Evolutionary conservation across 2,329 filamentous ascomycete species (phyloP), one percentile per base, ranked within the genome.

Genomic region (Phaeosphaeriaceae sp.): DNA sequence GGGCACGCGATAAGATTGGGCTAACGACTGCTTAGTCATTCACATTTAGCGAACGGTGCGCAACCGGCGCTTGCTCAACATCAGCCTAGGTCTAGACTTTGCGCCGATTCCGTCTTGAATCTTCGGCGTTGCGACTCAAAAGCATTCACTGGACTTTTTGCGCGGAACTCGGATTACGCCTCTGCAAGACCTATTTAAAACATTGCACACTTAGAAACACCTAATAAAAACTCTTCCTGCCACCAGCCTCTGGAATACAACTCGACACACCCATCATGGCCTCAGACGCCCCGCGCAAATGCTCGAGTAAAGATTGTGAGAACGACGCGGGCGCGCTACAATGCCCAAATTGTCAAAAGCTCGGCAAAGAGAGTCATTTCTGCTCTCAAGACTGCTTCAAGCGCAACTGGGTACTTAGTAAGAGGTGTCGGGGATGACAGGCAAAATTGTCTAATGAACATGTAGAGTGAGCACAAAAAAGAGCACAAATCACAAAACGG

Each of bases 301-400:
- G 94, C 72, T 80, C 87, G 46, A 90, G 94, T 40, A 81, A 81
- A 50, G 90, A 95, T 74, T 99, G 94, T 80, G 81, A 83, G 33
- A 96, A 97, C 57, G 87, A 93, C 57, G 92, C 92, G 48, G 87
- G 90, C 52, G 81, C 87, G 45, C 79, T 99, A 38, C 92, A 97
- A 75, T 99, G 94, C 75, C 94, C 94, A 46, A 97, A 90, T 41
- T 99, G 94, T 73, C 82, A 97, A 67, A 97, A 96, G 77, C 79
- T 92, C 36, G 90, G 88, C 45, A 87, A 92, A 71, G 90, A 94
- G 68, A 96, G 91, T 78, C 97, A 87, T 77, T 99, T 97, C 79
- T 99, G 94, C 80, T 92, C 92, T 21, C 94, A 99, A 75, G 94
- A 97, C 65, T 99, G 94, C 81, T 99, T 99, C 79, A 97, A 97